Conservation (phyloP, 192 early-diverging fungal species). For the Rhizoclosmatium globosum region DNA sequence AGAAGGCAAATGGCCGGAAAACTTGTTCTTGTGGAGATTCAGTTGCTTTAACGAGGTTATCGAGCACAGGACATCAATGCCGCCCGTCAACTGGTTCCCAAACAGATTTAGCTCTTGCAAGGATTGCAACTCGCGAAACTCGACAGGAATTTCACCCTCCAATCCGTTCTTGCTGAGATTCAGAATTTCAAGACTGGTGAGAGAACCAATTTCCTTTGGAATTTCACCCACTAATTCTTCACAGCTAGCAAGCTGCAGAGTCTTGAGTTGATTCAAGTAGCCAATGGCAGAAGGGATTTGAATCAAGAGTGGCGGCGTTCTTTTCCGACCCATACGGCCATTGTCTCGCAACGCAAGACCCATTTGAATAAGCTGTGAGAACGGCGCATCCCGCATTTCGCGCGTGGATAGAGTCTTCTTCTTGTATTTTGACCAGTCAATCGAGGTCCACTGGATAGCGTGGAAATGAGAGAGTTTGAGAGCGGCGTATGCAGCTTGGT, state of each 20-base stretch:
- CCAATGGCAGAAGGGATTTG: background rate
- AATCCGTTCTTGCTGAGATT: background rate
- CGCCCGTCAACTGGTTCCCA: background rate
- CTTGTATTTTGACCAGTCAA: background rate
- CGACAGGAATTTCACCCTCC: background rate
- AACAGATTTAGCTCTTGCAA: conserved; percentile 8
- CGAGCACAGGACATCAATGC: background rate
- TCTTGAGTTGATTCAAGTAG: background rate
- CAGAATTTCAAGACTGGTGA: background rate
- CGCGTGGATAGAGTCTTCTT: background rate
- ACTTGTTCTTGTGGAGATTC: conserved; percentile 3
- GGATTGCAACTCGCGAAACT: background rate
- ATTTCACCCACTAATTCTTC: background rate
- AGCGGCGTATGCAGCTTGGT: conserved; percentile 6
- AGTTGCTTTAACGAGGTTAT: background rate
- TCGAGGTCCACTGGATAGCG: background rate
- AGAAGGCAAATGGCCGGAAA: background rate
- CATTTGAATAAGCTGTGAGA: conserved; percentile 7
- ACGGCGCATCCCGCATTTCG: background rate
- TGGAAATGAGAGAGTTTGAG: background rate
- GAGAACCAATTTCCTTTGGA: background rate
- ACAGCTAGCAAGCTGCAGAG: background rate
- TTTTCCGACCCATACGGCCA: background rate
- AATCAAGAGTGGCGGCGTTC: background rate
- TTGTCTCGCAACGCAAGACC: background rate